Evolutionary conservation across 2,329 filamentous ascomycete genomes (phyloP), one percentile per base, ranked within the genome.

Genomic region (Claviceps maximensis): DNA sequence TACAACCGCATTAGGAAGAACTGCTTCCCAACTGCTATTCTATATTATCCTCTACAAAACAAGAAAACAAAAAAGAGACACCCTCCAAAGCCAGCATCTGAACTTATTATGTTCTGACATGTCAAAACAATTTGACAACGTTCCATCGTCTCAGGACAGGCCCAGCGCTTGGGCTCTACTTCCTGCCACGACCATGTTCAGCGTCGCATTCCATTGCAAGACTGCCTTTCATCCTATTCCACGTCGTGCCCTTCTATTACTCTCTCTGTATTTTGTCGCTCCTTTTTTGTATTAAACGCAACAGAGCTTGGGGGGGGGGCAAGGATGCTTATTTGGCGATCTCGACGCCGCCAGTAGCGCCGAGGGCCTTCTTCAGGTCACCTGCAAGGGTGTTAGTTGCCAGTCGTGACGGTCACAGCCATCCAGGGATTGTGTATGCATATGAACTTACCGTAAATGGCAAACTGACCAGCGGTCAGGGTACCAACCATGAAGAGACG

Each of bases 391-490:
- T 23, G n/a, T 50, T n/a, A 50, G 49, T 40, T 27, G 29, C n/a
- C 27, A 13, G 5, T 33, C 9, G 19, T 44, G 49, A 1, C 38
- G 12, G 13, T 33, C 8, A 17, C 9, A 21, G 21, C 13, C 10
- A 27, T 38, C 15, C 33, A n/a, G 19, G 6, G 33, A 49, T 40
- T 10, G 4, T 49, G 9, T 38, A 27, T 36, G 42, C 23, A 17
- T 40, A 17, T 17, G 48, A 17, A 52, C 51, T 44, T 53, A 53
- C 52, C 88, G 68, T 95, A 95, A 71, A 95, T 95, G 65, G 86
- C 87, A 72, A 93, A 93, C 74, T 93, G 87, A 69, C 84, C 84
- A 58, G 83, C 83, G 58, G 84, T 88, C 62, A 89, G 71, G 61
- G 82, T 85, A 71, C 86, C 84, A 64, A 86, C 77, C 71, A 74